phyloP scores from a whole-genome alignment of 1,284 basidiomycete genomes.

The Phellopilus nigrolimitatus region DNA sequence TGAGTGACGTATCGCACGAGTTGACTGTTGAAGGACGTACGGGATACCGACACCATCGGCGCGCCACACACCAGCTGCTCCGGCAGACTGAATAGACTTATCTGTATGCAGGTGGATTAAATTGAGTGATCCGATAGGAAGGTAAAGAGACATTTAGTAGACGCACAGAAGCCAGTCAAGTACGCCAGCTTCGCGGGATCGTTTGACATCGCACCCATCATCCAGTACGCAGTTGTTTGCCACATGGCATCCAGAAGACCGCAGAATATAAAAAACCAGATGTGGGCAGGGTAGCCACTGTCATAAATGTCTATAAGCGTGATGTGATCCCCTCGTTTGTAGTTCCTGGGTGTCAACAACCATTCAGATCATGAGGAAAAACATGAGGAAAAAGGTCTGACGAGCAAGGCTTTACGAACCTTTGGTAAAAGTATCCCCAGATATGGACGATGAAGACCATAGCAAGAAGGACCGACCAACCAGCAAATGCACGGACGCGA shows the following conservation, averaged over 20 bases:
- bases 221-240: slow-evolving; percentile 41
- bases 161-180: slow-evolving; percentile 39
- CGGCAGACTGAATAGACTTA: slow-evolving; percentile 35
- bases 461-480: slow-evolving; percentile 52
- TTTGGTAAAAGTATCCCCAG: slow-evolving; percentile 69
- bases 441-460: slow-evolving; percentile 63
- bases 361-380: neutral
- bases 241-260: slow-evolving; percentile 40
- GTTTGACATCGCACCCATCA: slow-evolving; percentile 40
- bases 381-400: neutral
- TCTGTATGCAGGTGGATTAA: slow-evolving; percentile 25
- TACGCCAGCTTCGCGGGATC: slow-evolving; percentile 37
- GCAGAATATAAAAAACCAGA: slow-evolving; percentile 38
- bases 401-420: slow-evolving; percentile 34
- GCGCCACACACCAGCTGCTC: slow-evolving; percentile 35
- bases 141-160: neutral
- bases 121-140: neutral
- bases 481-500: slow-evolving; percentile 57
- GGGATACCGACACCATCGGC: slow-evolving; percentile 30
- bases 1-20: neutral
- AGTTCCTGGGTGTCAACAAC: slow-evolving; percentile 38
- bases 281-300: slow-evolving; percentile 29
- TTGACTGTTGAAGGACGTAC: slow-evolving; percentile 21
- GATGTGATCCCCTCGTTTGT: slow-evolving; percentile 42
- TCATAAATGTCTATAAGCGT: slow-evolving; percentile 30